These are phyloP conservation scores for Exophiala oligosperma DNA, from an alignment of 2,329 filamentous ascomycete genomes.

Conservation along the genomic window DNA sequence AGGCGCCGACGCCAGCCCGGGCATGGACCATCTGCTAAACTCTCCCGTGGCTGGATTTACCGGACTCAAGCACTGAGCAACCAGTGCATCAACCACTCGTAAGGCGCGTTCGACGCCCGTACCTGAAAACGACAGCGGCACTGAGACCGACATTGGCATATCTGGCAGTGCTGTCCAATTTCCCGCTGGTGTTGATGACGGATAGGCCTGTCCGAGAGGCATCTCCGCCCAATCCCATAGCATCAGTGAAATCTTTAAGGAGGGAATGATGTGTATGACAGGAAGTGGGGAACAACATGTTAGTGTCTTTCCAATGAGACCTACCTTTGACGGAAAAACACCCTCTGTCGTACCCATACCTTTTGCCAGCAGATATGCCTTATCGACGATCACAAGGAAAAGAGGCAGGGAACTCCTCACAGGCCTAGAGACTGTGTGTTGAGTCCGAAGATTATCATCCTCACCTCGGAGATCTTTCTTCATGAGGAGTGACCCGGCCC, in stretches of 20 bases:
- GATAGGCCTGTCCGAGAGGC: neutral
- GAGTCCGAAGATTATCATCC: neutral
- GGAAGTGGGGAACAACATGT: neutral
- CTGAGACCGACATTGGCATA: conserved; percentile 8
- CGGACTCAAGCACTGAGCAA: neutral
- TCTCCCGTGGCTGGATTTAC: neutral
- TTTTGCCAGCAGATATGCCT: neutral
- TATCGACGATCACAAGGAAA: too few species aligned
- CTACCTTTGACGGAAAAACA: neutral
- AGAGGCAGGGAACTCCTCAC: too few species aligned
- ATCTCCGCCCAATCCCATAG: too few species aligned
- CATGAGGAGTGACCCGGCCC: neutral
- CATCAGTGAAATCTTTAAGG: too few species aligned
- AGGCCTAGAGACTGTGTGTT: too few species aligned
- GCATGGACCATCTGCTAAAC: conserved; percentile 13
- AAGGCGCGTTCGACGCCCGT: neutral
- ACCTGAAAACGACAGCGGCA: conserved; percentile 12
- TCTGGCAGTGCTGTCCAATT: conserved; percentile 18
- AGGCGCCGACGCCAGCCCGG: neutral
- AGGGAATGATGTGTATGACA: neutral
- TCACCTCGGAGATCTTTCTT: neutral
- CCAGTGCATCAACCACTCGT: neutral
- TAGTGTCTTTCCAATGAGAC: neutral
- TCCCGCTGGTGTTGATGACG: conserved; percentile 9
- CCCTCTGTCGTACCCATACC: neutral